Conservation (phyloP, 2,329 filamentous ascomycete species). For the Nannizziopsis arthrosporioides region DNA sequence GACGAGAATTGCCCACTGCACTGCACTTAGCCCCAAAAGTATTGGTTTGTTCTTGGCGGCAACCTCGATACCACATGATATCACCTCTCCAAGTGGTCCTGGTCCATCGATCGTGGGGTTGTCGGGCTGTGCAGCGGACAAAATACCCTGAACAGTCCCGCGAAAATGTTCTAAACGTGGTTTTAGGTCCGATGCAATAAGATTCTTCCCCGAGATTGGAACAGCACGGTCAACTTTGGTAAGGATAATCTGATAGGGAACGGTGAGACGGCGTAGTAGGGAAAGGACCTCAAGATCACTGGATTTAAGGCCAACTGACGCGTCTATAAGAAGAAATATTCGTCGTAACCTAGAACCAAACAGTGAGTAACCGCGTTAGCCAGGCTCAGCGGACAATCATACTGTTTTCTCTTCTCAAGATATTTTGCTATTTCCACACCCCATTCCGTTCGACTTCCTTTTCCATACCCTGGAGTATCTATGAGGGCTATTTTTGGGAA, state of each 20-base stretch:
- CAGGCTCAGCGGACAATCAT: slow-evolving; percentile 18
- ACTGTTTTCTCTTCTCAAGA: slow-evolving; percentile 49
- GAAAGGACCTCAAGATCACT: slow-evolving; percentile 47
- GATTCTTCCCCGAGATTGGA: too few species aligned
- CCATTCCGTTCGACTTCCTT: slow-evolving; percentile 50
- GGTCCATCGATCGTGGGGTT: slow-evolving; percentile 26
- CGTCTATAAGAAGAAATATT: slow-evolving; percentile 54
- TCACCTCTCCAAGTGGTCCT: slow-evolving; percentile 46
- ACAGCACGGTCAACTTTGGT: slow-evolving; percentile 51
- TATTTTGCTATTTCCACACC: slow-evolving; percentile 59
- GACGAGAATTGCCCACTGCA: slow-evolving; percentile 53
- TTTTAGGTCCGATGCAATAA: not conserved
- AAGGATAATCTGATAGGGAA: slow-evolving; percentile 55
- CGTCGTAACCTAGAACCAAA: slow-evolving; percentile 41
- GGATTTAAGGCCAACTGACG: slow-evolving; percentile 51
- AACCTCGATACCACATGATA: slow-evolving; percentile 47
- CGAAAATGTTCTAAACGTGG: not conserved
- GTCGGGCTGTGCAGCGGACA: slow-evolving; percentile 27
- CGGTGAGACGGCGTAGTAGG: slow-evolving; percentile 44
- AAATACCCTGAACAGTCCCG: not conserved
- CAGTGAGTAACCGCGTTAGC: not conserved
- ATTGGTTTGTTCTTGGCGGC: slow-evolving; percentile 33
- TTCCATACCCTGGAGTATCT: slow-evolving; percentile 62
- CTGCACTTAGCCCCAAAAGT: slow-evolving; percentile 48
- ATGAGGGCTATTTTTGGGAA: slow-evolving; percentile 47